A percentile compares a stretch with the other conserved stretches of the same genome.
phyloP scores from a whole-genome alignment of 805 yeast genomes.

The Yamadazyma paraphyllophila region DNA sequence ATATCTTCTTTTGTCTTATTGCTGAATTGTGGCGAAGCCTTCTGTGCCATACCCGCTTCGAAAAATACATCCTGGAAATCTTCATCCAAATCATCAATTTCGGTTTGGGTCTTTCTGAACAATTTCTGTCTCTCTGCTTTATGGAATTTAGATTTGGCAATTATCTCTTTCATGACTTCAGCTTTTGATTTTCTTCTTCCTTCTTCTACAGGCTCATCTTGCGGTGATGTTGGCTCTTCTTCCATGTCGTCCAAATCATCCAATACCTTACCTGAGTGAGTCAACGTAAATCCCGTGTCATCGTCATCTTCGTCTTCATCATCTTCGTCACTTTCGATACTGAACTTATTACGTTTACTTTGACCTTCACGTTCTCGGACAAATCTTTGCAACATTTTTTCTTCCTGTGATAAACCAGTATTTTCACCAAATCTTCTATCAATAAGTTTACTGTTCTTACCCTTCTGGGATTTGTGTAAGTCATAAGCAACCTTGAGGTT shows the following conservation, averaged over 20 bases:
- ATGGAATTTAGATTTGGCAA: slow-evolving; percentile 76
- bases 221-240: slow-evolving; percentile 19
- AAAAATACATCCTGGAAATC: slow-evolving; percentile 69
- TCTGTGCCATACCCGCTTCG: slow-evolving; percentile 36
- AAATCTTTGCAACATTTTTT: slow-evolving; percentile 92
- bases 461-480: slow-evolving; percentile 57
- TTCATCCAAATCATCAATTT: slow-evolving; percentile 68
- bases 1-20: slow-evolving; percentile 39
- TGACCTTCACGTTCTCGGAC: slow-evolving; percentile 78
- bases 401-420: slow-evolving; percentile 77
- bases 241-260: slow-evolving; percentile 43
- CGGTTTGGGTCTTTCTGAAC: slow-evolving; percentile 57
- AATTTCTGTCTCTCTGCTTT: slow-evolving; percentile 72
- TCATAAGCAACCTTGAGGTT: slow-evolving; percentile 60
- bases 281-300: slow-evolving; percentile 49
- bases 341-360: slow-evolving; percentile 46
- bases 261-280: slow-evolving; percentile 76
- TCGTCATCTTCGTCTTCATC: slow-evolving; percentile 44
- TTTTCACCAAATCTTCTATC: slow-evolving; percentile 94
- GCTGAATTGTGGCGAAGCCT: slow-evolving; percentile 21
- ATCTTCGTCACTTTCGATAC: slow-evolving; percentile 63
- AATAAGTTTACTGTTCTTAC: slow-evolving; percentile 71
- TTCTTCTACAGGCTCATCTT: slow-evolving; percentile 36
- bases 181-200: slow-evolving; percentile 68
- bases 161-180: slow-evolving; percentile 83